Evolutionary conservation across 2,329 filamentous ascomycete species (phyloP).

Genomic region (Microthyrium microscopicum): DNA sequence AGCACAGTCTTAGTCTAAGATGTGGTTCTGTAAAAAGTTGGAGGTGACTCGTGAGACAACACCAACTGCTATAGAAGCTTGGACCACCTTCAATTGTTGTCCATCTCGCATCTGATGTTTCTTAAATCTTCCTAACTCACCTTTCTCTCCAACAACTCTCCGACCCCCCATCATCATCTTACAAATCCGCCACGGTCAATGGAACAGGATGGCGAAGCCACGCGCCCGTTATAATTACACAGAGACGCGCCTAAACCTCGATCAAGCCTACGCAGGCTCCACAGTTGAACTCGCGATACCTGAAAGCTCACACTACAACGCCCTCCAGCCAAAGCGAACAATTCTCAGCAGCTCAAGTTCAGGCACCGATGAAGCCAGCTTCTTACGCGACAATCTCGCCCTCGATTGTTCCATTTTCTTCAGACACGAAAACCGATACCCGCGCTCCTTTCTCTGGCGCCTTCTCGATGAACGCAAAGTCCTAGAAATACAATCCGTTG

Average conservation of each 20-base stretch:
- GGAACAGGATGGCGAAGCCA: conserved; percentile 42
- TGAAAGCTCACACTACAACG: conserved; percentile 6
- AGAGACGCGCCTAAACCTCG: conserved; percentile 72
- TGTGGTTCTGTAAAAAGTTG: too few species aligned
- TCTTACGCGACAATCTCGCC: conserved; percentile 57
- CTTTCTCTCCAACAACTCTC: too few species aligned
- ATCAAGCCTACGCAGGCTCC: conserved; percentile 51
- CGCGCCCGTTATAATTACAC: conserved; percentile 58
- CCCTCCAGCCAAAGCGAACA: not conserved
- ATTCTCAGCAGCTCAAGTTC: conserved; percentile 20
- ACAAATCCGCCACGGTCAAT: not conserved
- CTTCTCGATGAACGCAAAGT: conserved; percentile 64
- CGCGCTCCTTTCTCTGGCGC: conserved; percentile 81
- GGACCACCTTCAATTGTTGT: too few species aligned
- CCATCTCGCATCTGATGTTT: too few species aligned
- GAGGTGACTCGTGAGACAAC: too few species aligned
- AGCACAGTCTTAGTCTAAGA: too few species aligned
- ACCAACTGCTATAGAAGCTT: too few species aligned
- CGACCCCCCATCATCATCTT: too few species aligned
- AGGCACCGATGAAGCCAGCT: conserved; percentile 52
- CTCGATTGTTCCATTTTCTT: conserved; percentile 72
- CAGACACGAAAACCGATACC: conserved; percentile 57
- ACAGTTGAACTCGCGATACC: conserved; percentile 44
- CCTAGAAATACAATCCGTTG: conserved; percentile 68
- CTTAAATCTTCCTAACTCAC: too few species aligned